Conservation (phyloP, 179 eudicot genomes). For the Spergularia azorica region DNA sequence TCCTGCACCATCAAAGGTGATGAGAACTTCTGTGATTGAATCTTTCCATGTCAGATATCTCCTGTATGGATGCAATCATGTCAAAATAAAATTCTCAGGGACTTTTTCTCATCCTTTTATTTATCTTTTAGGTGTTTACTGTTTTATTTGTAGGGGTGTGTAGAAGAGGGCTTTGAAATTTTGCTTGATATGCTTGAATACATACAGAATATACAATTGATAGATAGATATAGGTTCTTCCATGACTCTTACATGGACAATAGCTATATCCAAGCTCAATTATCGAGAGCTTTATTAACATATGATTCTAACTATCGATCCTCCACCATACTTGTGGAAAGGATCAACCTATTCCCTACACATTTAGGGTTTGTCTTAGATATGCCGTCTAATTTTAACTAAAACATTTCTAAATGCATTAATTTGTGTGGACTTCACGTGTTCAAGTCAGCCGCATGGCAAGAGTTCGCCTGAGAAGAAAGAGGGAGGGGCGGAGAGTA, state of each 20-base stretch:
- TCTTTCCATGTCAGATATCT: not conserved
- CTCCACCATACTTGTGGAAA: not conserved
- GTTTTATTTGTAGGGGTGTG: too few species aligned
- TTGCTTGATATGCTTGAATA: too few species aligned
- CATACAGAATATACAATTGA: too few species aligned
- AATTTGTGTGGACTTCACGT: not conserved
- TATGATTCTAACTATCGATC: not conserved
- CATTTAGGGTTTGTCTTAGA: not conserved
- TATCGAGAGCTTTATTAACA: not conserved
- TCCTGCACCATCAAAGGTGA: slow-evolving; percentile 21
- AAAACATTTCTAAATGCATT: not conserved
- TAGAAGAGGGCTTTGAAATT: too few species aligned
- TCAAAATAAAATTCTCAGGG: not conserved
- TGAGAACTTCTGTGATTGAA: slow-evolving; percentile 13
- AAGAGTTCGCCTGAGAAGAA: too few species aligned
- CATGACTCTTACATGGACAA: too few species aligned
- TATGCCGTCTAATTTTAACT: not conserved
- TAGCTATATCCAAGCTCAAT: too few species aligned
- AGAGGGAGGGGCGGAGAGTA: too few species aligned
- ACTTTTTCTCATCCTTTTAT: too few species aligned
- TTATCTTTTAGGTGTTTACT: too few species aligned
- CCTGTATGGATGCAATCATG: not conserved
- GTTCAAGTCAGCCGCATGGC: too few species aligned
- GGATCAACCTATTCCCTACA: not conserved
- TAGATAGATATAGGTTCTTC: not conserved